Evolutionary conservation across 176 grass and related monocot species (phyloP), one percentile per base, ranked within the genome.

Genomic region (Triticum monococcum): DNA sequence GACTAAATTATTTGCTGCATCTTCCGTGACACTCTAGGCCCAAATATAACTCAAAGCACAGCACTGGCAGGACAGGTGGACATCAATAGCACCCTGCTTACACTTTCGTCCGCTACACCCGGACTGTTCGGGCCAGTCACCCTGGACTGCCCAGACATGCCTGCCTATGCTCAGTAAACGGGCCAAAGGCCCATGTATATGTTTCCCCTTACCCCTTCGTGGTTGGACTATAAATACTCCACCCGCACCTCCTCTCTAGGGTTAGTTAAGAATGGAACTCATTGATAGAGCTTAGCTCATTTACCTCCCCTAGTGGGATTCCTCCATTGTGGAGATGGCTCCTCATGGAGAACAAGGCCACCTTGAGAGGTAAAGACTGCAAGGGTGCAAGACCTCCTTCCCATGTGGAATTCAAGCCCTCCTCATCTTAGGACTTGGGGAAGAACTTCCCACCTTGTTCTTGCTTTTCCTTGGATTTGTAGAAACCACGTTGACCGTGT

Each of bases 1-100:
- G 78, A 52, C 25, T 66, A 50, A 36, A 61, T 23, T 50, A 59
- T 63, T 83, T 84, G 52, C 26, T 80, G 54, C 68, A 80, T 48
- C 48, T 40, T 72, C 78, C 41, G 16, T 75, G 33, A 70, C 33
- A 38, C 43, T 75, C 43, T 52, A 52, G n/a, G 14, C 23, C 43
- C 43, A 75, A 50, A 75, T 50, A 50, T 75, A 30, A 25, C 45
- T 52, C 72, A 52, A 30, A 30, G 7, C 8, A 4, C 14, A 13
- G 24, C 43, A 75, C 45, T 52, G 72, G 43, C 23, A 9, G 72
- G 72, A 52, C 12, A 76, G 72, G 24, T 24, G 28, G 41, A 10
- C 24, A 16, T 75, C 37, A 12, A 45, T 73, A 45, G n/a, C 22
- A 72, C 48, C 10, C 22, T 5, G 41, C 36, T 72, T 43, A 38